Conservation (phyloP, 202 grass and related monocot species). For the Eragrostis tef region DNA sequence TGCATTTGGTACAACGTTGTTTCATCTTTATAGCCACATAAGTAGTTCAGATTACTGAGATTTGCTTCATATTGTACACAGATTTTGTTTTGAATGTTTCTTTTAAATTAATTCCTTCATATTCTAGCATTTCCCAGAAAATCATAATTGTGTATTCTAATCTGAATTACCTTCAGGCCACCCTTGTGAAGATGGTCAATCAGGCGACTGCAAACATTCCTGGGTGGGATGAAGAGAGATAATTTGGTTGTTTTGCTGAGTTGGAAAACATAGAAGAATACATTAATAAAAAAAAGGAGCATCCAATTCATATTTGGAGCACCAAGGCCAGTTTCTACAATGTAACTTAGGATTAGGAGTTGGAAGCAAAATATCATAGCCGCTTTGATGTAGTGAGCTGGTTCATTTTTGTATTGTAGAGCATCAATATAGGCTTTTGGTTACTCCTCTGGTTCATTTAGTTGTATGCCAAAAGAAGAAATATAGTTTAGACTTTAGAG, state of each 20-base stretch:
- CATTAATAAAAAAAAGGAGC: constrained; percentile 30
- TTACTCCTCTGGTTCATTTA: constrained; percentile 21
- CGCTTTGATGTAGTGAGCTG: neutral
- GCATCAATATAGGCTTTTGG: constrained; percentile 24
- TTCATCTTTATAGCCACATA: neutral
- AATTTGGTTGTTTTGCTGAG: constrained; percentile 33
- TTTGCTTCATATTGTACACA: neutral
- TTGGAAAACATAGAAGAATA: constrained; percentile 33
- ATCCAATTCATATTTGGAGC: constrained; percentile 17
- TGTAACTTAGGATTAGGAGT: constrained; percentile 46
- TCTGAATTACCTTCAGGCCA: constrained; percentile 55
- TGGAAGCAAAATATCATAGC: constrained; percentile 19
- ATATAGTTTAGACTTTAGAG: constrained; percentile 29
- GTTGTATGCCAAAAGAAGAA: constrained; percentile 36
- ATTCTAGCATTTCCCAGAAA: neutral
- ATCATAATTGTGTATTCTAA: constrained; percentile 4
- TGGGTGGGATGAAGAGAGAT: constrained; percentile 72
- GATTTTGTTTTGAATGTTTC: neutral
- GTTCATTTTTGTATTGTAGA: constrained; percentile 51
- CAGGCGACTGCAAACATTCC: constrained; percentile 78
- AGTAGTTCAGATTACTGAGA: neutral
- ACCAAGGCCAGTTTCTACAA: constrained; percentile 37
- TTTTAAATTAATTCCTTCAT: neutral
- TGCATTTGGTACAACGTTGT: neutral
- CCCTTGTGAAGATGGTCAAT: constrained; percentile 90